phyloP scores from a whole-genome alignment of 2,329 filamentous ascomycete genomes.

The Aspergillus tanneri region DNA sequence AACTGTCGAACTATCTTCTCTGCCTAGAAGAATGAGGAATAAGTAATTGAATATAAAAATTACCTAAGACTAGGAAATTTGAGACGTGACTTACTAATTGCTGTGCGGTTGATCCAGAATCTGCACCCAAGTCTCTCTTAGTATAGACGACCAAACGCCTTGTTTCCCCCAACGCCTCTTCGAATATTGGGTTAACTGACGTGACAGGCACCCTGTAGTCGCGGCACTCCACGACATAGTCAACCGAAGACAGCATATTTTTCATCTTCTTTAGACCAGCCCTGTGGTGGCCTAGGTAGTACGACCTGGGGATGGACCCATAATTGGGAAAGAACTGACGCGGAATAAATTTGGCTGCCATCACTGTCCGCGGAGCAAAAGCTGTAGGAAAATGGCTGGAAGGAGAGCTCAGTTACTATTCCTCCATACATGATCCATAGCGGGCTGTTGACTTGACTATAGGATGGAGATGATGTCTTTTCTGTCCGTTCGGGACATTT shows the following conservation, averaged over 20 bases:
- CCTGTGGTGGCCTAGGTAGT: conserved; percentile 91
- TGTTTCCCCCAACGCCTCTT: conserved; percentile 69
- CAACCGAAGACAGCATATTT: conserved; percentile 72
- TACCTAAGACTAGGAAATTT: not conserved
- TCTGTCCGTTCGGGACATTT: not conserved
- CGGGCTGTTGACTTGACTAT: not conserved
- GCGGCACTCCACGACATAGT: conserved; percentile 89
- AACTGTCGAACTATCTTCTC: conserved; percentile 37
- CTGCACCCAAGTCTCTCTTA: conserved; percentile 72
- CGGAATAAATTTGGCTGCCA: conserved; percentile 62
- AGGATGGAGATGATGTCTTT: conserved; percentile 1
- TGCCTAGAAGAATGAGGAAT: conserved; percentile 18
- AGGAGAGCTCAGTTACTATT: not conserved
- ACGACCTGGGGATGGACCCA: conserved; percentile 76
- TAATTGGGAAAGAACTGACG: conserved; percentile 71
- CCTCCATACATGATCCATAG: conserved; percentile 2
- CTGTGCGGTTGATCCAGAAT: conserved; percentile 40
- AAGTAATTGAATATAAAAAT: not conserved
- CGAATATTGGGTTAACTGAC: conserved; percentile 86
- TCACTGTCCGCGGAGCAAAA: conserved; percentile 10
- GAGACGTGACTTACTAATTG: conserved; percentile 39
- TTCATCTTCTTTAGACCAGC: conserved; percentile 81
- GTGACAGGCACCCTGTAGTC: conserved; percentile 89
- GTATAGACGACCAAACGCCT: conserved; percentile 86
- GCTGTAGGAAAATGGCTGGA: not conserved